Base-by-base conservation (phyloP, 2,329 filamentous ascomycete species). In the Hypocreales sp. region DNA sequence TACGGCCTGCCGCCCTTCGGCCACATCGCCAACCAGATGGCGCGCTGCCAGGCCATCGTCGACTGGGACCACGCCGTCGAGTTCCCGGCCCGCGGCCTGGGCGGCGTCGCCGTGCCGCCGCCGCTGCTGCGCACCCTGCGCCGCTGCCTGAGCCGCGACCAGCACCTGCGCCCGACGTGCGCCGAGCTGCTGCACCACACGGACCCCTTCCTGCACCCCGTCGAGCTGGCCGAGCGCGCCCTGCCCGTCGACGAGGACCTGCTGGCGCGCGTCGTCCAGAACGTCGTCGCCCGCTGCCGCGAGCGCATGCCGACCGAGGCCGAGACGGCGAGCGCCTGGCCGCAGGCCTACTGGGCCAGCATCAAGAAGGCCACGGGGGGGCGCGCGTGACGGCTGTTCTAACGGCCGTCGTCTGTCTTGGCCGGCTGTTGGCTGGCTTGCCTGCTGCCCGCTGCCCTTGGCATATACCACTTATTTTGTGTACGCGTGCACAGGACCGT, bases 1-100 rank as follows among this genome's bases (percentile, higher is more conserved):
- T 98, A 98, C 47, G 90, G 90, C n/a, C 67, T 78, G n/a, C 79
- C 83, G 4, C 90, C 90, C 0, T 98, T 98, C 45, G 84, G 78
- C 10, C 86, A 95, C 47, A 92, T 98, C 40, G 61, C 72, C 32
- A 90, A 87, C 52, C 81, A 77, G 44, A 81, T 92, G 58, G 73
- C 80, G 20, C 75, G 83, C 14, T 90, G 92, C 48, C 75, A 83
- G 51, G 80, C 81, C 33, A 90, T 92, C 45, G 80, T 84, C 39
- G 81, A 87, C 50, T 80, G 72, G 51, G 65, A 73, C 30, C 72
- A 84, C 48, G 50, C 55, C 5, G 81, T 92, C 43, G 69, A 81
- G 30, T 90, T 75, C 42, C 77, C 77, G 0, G 62, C 72, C 1
- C 60, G 65, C 3, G 81, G 76, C 9, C 58, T 84, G 27, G 81